Percentiles rank a stretch among this genome's conserved stretches.
phyloP scores from a whole-genome alignment of 2,329 filamentous ascomycete genomes.

The Paraphoma chrysanthemicola region DNA sequence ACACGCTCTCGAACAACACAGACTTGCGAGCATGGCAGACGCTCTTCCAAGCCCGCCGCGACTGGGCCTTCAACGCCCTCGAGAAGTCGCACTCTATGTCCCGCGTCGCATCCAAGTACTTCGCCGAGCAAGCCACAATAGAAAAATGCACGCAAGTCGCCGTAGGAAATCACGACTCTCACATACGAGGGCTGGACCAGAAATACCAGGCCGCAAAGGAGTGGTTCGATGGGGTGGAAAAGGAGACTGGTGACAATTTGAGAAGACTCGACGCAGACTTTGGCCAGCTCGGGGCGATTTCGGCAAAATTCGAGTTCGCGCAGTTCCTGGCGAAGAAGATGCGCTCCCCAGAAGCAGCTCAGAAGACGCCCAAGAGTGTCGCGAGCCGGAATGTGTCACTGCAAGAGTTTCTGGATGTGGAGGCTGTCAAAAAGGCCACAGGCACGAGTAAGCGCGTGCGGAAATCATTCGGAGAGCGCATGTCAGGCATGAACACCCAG shows the following conservation, averaged over 20 bases:
- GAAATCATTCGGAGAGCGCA: slow-evolving; percentile 66
- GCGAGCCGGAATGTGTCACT: slow-evolving; percentile 32
- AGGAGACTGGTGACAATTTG: slow-evolving; percentile 70
- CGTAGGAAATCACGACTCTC: slow-evolving; percentile 81
- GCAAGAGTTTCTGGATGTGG: slow-evolving; percentile 71
- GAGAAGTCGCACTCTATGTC: slow-evolving; percentile 74
- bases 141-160: slow-evolving; percentile 83
- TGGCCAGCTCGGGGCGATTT: slow-evolving; percentile 67
- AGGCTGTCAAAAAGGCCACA: slow-evolving; percentile 75
- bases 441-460: slow-evolving; percentile 69
- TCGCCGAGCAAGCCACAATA: slow-evolving; percentile 77
- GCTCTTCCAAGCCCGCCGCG: slow-evolving; percentile 79
- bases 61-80: slow-evolving; percentile 77
- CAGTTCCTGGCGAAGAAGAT: slow-evolving; percentile 50
- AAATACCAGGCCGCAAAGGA: slow-evolving; percentile 74
- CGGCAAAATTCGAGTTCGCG: slow-evolving; percentile 71
- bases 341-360: slow-evolving; percentile 33
- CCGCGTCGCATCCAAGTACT: slow-evolving; percentile 67
- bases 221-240: slow-evolving; percentile 72
- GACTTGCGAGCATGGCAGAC: slow-evolving; percentile 87
- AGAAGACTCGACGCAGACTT: slow-evolving; percentile 74
- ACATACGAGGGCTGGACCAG: slow-evolving; percentile 73
- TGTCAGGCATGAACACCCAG: slow-evolving; percentile 51
- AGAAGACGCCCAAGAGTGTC: slow-evolving; percentile 30
- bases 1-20: slow-evolving; percentile 79